Evolutionary conservation across 345 rosid genomes (phyloP), one percentile per base, ranked within the genome.

Genomic region (Atalantia buxifolia): DNA sequence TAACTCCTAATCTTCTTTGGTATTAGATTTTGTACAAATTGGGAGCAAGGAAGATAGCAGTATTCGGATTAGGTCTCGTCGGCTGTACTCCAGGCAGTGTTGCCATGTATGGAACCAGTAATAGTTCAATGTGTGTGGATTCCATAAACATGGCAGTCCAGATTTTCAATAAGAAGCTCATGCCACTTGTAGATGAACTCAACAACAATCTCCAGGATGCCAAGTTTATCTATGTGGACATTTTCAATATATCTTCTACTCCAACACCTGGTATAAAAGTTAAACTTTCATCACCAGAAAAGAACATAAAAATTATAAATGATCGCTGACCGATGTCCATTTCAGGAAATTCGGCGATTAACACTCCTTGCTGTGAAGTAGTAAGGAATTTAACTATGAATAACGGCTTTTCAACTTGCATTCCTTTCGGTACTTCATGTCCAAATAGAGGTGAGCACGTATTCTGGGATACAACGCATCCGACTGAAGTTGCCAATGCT

Each of bases 401-500:
- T 56, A 48, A 57, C 0, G 69, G 13, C 1, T 8, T 12, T 35
- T 61, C 38, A n/a, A 10, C n/a, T 6, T 88, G 93, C 67, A n/a
- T 69, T 7, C 72, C 73, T 1, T 53, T 70, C 38, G 36, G 72
- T 14, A 72, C 74, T 38, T 82, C 92, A 42, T 88, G 96, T 77
- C 45, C 60, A 33, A 60, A 78, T 62, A 77, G 92, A 78, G 74
- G 31, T 57, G 14, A 22, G 30, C 84, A 81, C 72, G 74, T 81
- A 25, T 89, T 87, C 66, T 90, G 89, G 91, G 95, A 91, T 33
- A 85, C 81, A 66, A 85, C 83, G 24, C 95, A 91, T 73, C 79
- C 89, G 4, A 83, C 94, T 0, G 89, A 90, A 61, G 57, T 53
- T 2, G 74, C 81, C 10, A 89, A 80, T 68, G 10, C 1, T 2